phyloP scores from a whole-genome alignment of 106 monocot species.

The Phalaenopsis equestris region DNA sequence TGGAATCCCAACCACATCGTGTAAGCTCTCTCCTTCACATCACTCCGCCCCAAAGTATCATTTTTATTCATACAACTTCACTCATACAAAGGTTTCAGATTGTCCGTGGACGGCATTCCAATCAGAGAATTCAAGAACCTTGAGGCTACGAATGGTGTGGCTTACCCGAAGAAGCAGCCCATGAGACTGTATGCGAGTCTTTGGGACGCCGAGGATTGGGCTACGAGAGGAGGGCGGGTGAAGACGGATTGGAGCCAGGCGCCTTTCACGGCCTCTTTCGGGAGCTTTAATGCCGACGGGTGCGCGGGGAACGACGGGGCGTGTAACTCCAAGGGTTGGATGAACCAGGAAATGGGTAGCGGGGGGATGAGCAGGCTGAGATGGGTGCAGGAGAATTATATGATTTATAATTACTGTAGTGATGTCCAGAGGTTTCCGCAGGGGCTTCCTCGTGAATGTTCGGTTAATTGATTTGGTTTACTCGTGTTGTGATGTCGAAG shows the following conservation, averaged over 20 bases:
- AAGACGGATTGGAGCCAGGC: conserved; percentile 29
- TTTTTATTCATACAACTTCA: neutral
- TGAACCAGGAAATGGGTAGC: conserved; percentile 23
- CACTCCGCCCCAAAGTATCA: neutral
- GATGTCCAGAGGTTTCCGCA: conserved; percentile 35
- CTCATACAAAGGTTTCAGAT: neutral
- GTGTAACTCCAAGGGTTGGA: conserved; percentile 17
- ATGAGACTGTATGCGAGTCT: conserved; percentile 27
- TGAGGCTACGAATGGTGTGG: conserved; percentile 5
- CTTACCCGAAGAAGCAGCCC: conserved; percentile 14
- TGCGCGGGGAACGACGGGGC: conserved; percentile 8
- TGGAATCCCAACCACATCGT: conserved; percentile 14
- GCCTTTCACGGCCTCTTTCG: conserved; percentile 19
- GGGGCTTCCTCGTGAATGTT: conserved; percentile 33
- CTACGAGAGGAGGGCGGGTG: conserved; percentile 20
- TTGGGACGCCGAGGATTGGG: conserved; percentile 35
- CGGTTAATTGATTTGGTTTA: neutral
- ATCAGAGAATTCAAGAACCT: conserved; percentile 23
- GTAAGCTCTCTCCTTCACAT: neutral
- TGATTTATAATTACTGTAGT: conserved; percentile 42
- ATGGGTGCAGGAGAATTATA: conserved; percentile 31
- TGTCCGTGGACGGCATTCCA: conserved; percentile 17
- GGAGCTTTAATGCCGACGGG: conserved; percentile 15
- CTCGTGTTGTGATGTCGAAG: no score
- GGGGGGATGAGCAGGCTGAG: conserved; percentile 7